These are phyloP conservation scores for Detonula confervacea DNA, from an alignment of 352 stramenopile species.

Conservation along the genomic window DNA sequence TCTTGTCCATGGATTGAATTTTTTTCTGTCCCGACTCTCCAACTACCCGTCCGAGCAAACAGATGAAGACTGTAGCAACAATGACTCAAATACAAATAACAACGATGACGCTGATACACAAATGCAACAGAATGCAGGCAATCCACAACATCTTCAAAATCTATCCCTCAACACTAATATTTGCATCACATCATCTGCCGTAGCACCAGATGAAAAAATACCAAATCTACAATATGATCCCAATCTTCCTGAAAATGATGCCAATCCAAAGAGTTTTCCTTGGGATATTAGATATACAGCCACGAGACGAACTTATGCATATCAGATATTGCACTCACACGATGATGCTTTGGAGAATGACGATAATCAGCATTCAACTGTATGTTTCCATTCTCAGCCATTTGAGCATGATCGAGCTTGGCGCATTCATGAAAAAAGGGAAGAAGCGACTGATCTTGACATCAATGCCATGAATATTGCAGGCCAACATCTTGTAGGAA, in stretches of 20 bases:
- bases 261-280: constrained; percentile 59
- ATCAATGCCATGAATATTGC: constrained; percentile 71
- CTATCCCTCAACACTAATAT: constrained; percentile 28
- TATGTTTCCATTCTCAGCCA: constrained; percentile 50
- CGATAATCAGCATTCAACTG: constrained; percentile 12
- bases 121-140: neutral
- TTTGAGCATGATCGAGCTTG: constrained; percentile 79
- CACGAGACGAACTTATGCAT: constrained; percentile 75
- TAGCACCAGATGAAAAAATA: constrained; percentile 58
- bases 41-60: neutral
- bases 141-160: constrained; percentile 13
- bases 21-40: constrained; percentile 57
- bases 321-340: constrained; percentile 66
- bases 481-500: constrained; percentile 61
- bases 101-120: neutral
- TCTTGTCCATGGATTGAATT: constrained; percentile 71
- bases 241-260: constrained; percentile 29
- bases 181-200: constrained; percentile 38
- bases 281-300: constrained; percentile 82
- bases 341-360: constrained; percentile 11
- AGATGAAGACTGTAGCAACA: constrained; percentile 4
- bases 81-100: constrained; percentile 15
- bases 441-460: constrained; percentile 47
- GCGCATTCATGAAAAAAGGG: constrained; percentile 54
- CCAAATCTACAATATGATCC: constrained; percentile 41